A percentile compares a stretch with the other conserved stretches of the same genome.
These are phyloP conservation scores for Hyaloscypha finlandica DNA, from an alignment of 495 filamentous ascomycete species.

Conservation along the genomic window DNA sequence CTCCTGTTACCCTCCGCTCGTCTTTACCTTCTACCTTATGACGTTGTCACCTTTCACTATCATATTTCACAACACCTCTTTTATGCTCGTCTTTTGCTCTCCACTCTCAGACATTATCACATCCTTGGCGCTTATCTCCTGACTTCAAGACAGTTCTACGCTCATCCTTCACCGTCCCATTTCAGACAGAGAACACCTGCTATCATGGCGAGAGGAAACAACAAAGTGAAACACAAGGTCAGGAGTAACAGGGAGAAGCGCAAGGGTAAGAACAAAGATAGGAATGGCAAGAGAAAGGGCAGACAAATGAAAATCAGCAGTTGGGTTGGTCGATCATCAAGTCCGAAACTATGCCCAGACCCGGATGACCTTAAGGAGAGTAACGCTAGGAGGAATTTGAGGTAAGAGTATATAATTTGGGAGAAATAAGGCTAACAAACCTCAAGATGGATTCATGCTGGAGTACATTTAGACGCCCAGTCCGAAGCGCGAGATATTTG, in stretches of 20 bases:
- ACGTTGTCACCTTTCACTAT: too few relatives aligned
- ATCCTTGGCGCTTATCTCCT: neutral
- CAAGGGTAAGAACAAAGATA: neutral
- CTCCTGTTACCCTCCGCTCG: neutral
- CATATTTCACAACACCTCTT: neutral
- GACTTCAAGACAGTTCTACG: neutral
- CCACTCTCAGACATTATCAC: neutral
- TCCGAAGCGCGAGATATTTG: constrained; percentile 3
- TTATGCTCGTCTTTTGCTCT: neutral
- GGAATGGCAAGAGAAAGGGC: neutral
- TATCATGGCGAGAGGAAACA: neutral
- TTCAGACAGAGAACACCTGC: neutral
- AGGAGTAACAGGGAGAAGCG: too few relatives aligned
- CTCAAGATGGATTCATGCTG: constrained; percentile 12
- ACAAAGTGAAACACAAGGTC: neutral
- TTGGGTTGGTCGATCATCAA: neutral
- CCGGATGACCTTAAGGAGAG: neutral
- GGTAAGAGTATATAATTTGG: neutral
- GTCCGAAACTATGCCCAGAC: neutral
- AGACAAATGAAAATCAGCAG: neutral
- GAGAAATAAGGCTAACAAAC: neutral
- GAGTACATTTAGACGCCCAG: neutral
- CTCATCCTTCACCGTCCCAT: neutral
- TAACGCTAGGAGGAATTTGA: neutral
- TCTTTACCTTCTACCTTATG: too few relatives aligned